Evolutionary conservation across 129 eudicot genomes (phyloP).

Genomic region (Flaveria sonorensis): DNA sequence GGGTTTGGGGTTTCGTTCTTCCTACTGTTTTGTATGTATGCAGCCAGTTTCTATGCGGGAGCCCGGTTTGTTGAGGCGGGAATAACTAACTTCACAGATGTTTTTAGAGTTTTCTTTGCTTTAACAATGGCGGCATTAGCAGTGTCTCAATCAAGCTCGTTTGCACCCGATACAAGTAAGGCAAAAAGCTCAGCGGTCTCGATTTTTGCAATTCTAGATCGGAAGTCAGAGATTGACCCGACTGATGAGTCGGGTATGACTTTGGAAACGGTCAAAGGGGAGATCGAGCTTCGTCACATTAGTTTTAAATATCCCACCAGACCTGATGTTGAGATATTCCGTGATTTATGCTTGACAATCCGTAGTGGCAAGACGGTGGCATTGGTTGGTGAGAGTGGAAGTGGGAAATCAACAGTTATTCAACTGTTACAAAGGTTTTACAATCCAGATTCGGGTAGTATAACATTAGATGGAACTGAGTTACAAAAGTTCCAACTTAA

Average conservation of each 20-base stretch:
- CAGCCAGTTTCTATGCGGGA: slow-evolving; percentile 71
- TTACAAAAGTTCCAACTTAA: slow-evolving; percentile 60
- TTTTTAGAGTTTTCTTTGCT: slow-evolving; percentile 85
- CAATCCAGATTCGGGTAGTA: slow-evolving; percentile 62
- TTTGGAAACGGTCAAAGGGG: slow-evolving; percentile 63
- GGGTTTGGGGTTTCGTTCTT: slow-evolving; percentile 70
- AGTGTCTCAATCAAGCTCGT: slow-evolving; percentile 74
- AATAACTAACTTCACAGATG: slow-evolving; percentile 55
- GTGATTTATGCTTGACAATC: slow-evolving; percentile 63
- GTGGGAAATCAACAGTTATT: slow-evolving; percentile 74
- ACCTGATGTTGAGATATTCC: slow-evolving; percentile 71
- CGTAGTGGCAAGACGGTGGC: slow-evolving; percentile 79
- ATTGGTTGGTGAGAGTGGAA: slow-evolving; percentile 77
- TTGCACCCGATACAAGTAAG: slow-evolving; percentile 72
- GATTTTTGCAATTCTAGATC: slow-evolving; percentile 64
- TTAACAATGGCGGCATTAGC: slow-evolving; percentile 73
- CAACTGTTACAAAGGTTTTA: slow-evolving; percentile 69
- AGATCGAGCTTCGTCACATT: slow-evolving; percentile 62
- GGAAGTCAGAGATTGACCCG: slow-evolving; percentile 72
- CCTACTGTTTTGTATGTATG: slow-evolving; percentile 65
- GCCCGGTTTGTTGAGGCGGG: slow-evolving; percentile 74
- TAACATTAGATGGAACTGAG: slow-evolving; percentile 62
- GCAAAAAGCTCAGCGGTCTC: slow-evolving; percentile 76
- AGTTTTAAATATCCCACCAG: slow-evolving; percentile 81
- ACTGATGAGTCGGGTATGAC: slow-evolving; percentile 68